Percentiles rank a stretch among this genome's conserved stretches.
Conservation (phyloP, 2,329 filamentous ascomycete genomes). For the Plectosphaerella sp. region DNA sequence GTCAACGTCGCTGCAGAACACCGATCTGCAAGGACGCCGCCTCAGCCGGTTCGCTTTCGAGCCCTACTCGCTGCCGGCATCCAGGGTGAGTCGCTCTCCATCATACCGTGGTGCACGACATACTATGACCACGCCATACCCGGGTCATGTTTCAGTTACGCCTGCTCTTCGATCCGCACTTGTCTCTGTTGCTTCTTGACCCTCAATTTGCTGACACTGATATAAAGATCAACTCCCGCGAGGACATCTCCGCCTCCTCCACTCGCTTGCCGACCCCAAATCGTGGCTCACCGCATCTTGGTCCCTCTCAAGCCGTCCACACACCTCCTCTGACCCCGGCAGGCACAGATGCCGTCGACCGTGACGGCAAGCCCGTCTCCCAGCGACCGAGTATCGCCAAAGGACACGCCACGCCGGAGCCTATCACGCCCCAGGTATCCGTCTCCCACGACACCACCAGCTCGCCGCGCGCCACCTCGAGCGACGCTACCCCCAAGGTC, state of each 20-base stretch:
- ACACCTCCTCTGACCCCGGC: constrained; percentile 88
- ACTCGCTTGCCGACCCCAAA: constrained; percentile 62
- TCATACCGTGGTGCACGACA: too few relatives aligned
- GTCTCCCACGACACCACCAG: constrained; percentile 46
- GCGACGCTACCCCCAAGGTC: constrained; percentile 35
- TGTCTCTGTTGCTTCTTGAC: not conserved
- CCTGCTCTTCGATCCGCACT: not conserved
- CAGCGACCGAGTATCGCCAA: constrained; percentile 23
- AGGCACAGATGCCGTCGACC: constrained; percentile 53
- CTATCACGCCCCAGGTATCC: constrained; percentile 66
- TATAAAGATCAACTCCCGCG: constrained; percentile 53
- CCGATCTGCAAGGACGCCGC: constrained; percentile 74
- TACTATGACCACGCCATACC: not conserved
- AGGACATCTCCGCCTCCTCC: constrained; percentile 55
- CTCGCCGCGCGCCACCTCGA: constrained; percentile 37
- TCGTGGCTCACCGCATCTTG: constrained; percentile 61
- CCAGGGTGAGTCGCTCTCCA: constrained; percentile 56
- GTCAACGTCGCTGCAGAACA: constrained; percentile 66
- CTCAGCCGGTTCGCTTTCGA: constrained; percentile 88
- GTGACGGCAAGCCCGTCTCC: constrained; percentile 22
- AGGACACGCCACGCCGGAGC: constrained; percentile 36
- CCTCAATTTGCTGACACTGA: constrained; percentile 18
- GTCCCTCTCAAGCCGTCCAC: constrained; percentile 69
- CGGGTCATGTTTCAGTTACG: not conserved
- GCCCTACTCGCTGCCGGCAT: constrained; percentile 80